phyloP scores from a whole-genome alignment of 345 rosid genomes.

The Salix udensis region DNA sequence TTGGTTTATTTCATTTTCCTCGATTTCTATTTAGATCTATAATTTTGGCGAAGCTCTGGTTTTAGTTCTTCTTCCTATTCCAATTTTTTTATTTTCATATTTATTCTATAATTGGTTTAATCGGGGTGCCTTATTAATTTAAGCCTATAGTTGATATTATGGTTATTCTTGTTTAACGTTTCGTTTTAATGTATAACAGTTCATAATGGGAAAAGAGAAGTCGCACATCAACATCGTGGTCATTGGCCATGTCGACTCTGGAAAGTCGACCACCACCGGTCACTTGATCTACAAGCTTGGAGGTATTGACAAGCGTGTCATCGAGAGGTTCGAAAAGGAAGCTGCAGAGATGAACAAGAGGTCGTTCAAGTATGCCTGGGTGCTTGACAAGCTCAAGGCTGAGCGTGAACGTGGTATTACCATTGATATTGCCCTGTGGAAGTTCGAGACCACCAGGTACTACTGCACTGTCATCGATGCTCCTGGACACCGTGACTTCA shows the following conservation, averaged over 20 bases:
- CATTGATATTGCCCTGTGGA: conserved; percentile 81
- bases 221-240: conserved; percentile 78
- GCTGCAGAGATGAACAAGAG: conserved; percentile 94
- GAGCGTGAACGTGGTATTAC: conserved; percentile 89
- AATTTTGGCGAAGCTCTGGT: neutral
- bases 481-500: conserved; percentile 78
- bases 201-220: conserved; percentile 73
- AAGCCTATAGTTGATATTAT: too few relatives aligned
- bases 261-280: conserved; percentile 81
- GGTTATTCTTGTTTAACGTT: neutral
- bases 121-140: too few relatives aligned
- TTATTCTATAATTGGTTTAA: too few relatives aligned
- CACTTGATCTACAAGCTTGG: conserved; percentile 83
- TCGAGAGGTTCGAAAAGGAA: conserved; percentile 81
- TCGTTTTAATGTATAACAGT: neutral
- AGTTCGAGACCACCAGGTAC: conserved; percentile 76
- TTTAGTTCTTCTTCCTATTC: too few relatives aligned
- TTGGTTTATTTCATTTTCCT: neutral
- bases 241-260: conserved; percentile 85
- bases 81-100: too few relatives aligned
- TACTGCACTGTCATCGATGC: conserved; percentile 84
- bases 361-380: conserved; percentile 89
- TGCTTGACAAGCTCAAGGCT: conserved; percentile 78
- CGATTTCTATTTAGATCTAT: neutral
- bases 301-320: conserved; percentile 85